Evolutionary conservation across 768 basidiomycete species (phyloP), one percentile per base, ranked within the genome.

Genomic region (Vararia minispora): DNA sequence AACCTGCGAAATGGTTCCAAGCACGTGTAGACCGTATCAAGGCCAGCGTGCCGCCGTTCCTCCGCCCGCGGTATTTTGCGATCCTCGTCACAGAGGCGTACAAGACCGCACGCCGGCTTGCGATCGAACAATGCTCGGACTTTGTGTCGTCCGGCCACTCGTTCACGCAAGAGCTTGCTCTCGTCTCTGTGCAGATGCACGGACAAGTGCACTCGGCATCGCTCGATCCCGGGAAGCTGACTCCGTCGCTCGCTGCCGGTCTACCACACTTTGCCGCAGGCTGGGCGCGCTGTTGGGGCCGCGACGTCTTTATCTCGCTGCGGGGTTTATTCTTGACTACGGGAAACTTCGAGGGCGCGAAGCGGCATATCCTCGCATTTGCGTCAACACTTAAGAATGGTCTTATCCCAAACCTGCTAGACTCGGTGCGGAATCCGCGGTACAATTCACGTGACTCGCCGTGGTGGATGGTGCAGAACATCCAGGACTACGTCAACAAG

Each of bases 391-490:
- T 95, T 46, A 97, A 94, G 57, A 92, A 98, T 52, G 94, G 95
- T 0, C 66, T 98, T 49, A 92, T 98, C 48, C 95, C 95, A 1
- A 99, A 99, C 57, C 61, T 99, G 27, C 65, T 99, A 41, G 94
- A 98, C 59, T 95, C 91, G 10, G 68, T 82, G 18, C 74, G 79
- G 34, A 83, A 64, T 42, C 92, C 92, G 13, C 69, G 91, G 79
- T 92, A 90, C 59, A 98, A 98, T 58, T 98, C 89, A 4, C 80
- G 95, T 37, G 95, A 99, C 56, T 90, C 89, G 6, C 94, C 95
- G 4, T 98, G 92, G 94, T 98, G 91, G 89, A 94, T 98, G 86
- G 57, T 97, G 42, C 94, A 99, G 57, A 95, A 85, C 53, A 95
- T 99, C 39, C 95, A 98, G 52, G 91, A 98, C 57, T 98, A 97